A percentile compares a stretch with the other conserved stretches of the same genome.
phyloP scores from a whole-genome alignment of 176 grass and related monocot genomes.

The Miscanthus lutarioriparius region DNA sequence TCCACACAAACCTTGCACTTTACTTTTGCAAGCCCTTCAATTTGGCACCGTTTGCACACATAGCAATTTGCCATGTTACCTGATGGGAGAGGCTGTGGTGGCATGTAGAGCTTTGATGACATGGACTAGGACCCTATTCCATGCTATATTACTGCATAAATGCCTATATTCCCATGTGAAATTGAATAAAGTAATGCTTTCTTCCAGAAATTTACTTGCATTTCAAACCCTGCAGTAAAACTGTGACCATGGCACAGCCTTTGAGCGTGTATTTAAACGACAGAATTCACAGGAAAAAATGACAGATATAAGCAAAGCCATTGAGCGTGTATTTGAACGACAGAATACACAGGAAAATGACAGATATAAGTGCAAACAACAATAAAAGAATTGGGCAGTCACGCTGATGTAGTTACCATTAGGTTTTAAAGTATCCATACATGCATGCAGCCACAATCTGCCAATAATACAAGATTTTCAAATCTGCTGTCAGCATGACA shows the following conservation, averaged over 20 bases:
- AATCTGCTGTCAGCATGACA: background rate
- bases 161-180: background rate
- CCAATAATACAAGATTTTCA: background rate
- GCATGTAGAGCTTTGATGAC: constrained; percentile 3
- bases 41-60: background rate
- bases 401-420: no score
- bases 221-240: background rate
- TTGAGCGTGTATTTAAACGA: background rate
- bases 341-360: no score
- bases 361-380: no score
- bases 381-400: no score
- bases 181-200: constrained; percentile 6
- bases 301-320: no score
- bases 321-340: no score
- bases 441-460: background rate
- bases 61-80: background rate
- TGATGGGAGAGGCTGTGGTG: background rate
- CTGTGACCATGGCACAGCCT: background rate
- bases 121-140: background rate
- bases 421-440: background rate
- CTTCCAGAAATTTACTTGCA: background rate
- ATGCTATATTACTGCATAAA: background rate
- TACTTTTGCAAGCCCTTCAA: no score
- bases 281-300: background rate
- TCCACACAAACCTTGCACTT: background rate